Conservation (phyloP, 2,329 filamentous ascomycete genomes). For the Xylariaceae sp. region DNA sequence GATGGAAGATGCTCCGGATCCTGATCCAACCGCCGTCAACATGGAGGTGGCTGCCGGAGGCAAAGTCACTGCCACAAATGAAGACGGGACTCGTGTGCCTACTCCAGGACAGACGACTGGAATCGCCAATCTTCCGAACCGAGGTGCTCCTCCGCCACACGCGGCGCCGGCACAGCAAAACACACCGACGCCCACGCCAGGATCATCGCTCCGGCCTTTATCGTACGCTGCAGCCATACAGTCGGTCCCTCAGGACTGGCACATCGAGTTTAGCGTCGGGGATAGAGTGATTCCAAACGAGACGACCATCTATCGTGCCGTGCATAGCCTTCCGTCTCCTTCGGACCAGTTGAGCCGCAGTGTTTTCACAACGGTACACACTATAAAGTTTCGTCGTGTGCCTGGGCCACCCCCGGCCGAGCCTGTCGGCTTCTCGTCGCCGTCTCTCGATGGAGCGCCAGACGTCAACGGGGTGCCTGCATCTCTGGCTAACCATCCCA, state of each 20-base stretch:
- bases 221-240: slow-evolving; percentile 84
- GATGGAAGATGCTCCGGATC: slow-evolving; percentile 64
- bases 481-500: slow-evolving; percentile 76
- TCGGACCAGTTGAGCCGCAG: slow-evolving; percentile 66
- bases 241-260: slow-evolving; percentile 83
- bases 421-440: slow-evolving; percentile 52
- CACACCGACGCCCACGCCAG: slow-evolving; percentile 39
- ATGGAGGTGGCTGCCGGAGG: slow-evolving; percentile 83
- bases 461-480: slow-evolving; percentile 60
- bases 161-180: slow-evolving; percentile 36
- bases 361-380: slow-evolving; percentile 85
- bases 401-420: slow-evolving; percentile 75
- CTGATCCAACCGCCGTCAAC: slow-evolving; percentile 82
- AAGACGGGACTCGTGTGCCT: slow-evolving; percentile 80
- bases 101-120: slow-evolving; percentile 63
- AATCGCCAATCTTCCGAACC: slow-evolving; percentile 33
- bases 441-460: slow-evolving; percentile 42
- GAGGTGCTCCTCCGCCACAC: slow-evolving; percentile 33
- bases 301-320: slow-evolving; percentile 91
- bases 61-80: slow-evolving; percentile 84
- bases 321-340: slow-evolving; percentile 57
- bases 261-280: slow-evolving; percentile 90
- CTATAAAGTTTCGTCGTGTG: slow-evolving; percentile 86
- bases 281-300: slow-evolving; percentile 80
- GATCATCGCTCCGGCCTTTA: slow-evolving; percentile 57